Evolutionary conservation across 306 rosid species (phyloP), one percentile per base, ranked within the genome.

Genomic region (Lathyrus aphaca): DNA sequence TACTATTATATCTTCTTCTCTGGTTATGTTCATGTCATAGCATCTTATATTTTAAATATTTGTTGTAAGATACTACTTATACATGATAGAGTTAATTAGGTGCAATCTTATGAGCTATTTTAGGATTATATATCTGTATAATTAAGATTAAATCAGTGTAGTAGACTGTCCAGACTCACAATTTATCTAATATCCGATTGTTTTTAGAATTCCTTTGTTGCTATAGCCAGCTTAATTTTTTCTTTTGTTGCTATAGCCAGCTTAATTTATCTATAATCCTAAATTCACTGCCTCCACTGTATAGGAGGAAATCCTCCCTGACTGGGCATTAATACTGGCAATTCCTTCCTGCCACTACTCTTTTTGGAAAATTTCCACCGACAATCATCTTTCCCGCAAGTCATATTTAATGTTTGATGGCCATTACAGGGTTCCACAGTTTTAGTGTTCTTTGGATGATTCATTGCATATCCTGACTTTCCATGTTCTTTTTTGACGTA

Each of bases 41-140:
- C 66, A 49, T 73, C 35, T 73, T 50, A 12, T 13, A 21, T 2
- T 8, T 19, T 18, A 51, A 2, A 23, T 62, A 49, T 23, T 73
- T 18, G 4, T 38, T 18, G 37, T 61, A 49, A 40, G 23, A 23
- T 57, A 15, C 44, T 14, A 14, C 16, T 8, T 57, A 56, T 71
- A 42, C 37, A 27, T 51, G 54, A 54, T 15, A 17, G 55, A 45
- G 38, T 61, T 25, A 42, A 72, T 62, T 49, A 35, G 40, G 61
- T 32, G 53, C 45, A 45, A 35, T 48, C 15, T 45, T 19, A 14
- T 37, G 46, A 45, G 13, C 11, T 71, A 59, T 46, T 60, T 45
- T 59, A 13, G 39, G 68, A 60, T 60, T 43, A 6, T 61, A 46
- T 21, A 49, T 72, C 27, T 46, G 69, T 72, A 61, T 66, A 18